Conservation (phyloP, 768 basidiomycete species). For the Lyophyllum decastes region DNA sequence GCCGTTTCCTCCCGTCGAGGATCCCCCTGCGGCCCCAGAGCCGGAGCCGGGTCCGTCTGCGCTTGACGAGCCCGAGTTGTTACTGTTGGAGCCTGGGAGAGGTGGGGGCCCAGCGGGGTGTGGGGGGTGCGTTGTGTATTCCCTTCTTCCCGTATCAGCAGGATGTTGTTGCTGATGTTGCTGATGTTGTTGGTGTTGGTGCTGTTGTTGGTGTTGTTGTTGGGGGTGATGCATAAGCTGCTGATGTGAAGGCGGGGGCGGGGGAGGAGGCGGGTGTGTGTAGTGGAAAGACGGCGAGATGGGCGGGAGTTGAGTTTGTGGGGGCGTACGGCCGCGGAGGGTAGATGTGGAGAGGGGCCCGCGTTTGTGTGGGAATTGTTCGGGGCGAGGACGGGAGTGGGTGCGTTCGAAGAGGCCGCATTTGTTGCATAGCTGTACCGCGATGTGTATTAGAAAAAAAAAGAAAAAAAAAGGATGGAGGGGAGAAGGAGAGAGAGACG, state of each 20-base stretch:
- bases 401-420: conserved; percentile 83
- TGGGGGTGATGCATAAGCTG: conserved; percentile 36
- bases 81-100: no score
- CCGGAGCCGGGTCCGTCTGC: no score
- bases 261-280: conserved; percentile 8
- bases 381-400: conserved; percentile 75
- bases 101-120: no score
- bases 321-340: conserved; percentile 52
- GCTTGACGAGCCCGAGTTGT: no score
- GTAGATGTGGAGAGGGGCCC: conserved; percentile 61
- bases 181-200: conserved; percentile 41
- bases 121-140: conserved; percentile 15
- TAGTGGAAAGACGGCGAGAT: conserved; percentile 24
- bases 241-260: conserved; percentile 36
- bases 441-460: neutral
- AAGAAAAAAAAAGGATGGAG: no score
- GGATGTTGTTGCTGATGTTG: conserved; percentile 37
- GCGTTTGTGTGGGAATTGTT: conserved; percentile 80
- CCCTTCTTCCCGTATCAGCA: conserved; percentile 26
- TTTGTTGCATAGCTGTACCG: conserved; percentile 58
- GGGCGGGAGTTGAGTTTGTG: conserved; percentile 24
- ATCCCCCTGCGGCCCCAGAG: no score
- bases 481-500: conserved; percentile 22
- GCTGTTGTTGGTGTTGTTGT: conserved; percentile 37
- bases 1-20: conserved; percentile 14